These are phyloP conservation scores for Rhodotorula paludigena DNA, from an alignment of 768 basidiomycete species.

Conservation along the genomic window DNA sequence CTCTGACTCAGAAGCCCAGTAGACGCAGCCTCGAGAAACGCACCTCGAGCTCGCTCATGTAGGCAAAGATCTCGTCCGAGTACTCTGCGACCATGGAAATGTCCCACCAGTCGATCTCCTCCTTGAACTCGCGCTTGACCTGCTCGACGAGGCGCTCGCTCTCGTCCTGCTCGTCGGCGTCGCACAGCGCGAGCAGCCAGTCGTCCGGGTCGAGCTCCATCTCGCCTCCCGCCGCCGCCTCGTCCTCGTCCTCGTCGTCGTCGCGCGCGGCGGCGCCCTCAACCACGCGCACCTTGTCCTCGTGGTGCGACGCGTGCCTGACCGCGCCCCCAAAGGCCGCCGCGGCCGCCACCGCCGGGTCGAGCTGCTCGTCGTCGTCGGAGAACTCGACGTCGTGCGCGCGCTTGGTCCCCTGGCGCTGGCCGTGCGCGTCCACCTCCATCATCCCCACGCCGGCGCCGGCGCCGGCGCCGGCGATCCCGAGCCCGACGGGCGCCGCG, in stretches of 20 bases:
- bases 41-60: constrained; percentile 92
- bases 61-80: constrained; percentile 93
- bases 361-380: constrained; percentile 19
- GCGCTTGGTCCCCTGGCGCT: constrained; percentile 14
- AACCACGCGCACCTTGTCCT: constrained; percentile 37
- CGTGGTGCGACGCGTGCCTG: constrained; percentile 11
- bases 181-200: constrained; percentile 46
- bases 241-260: neutral
- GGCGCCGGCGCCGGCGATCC: constrained; percentile 3
- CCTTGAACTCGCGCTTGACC: constrained; percentile 61
- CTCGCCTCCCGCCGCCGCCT: too few relatives aligned
- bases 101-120: constrained; percentile 72
- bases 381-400: constrained; percentile 27
- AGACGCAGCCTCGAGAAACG: constrained; percentile 39
- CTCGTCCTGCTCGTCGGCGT: constrained; percentile 44
- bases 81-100: constrained; percentile 98
- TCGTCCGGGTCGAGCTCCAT: constrained; percentile 47
- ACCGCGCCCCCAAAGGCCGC: neutral
- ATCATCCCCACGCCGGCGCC: too few relatives aligned
- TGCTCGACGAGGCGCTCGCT: constrained; percentile 56
- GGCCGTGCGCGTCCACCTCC: constrained; percentile 6
- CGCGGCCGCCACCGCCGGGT: neutral
- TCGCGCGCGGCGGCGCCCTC: constrained; percentile 12
- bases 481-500: neutral
- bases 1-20: neutral